These are phyloP conservation scores for Annulohypoxylon nitens DNA, from an alignment of 495 filamentous ascomycete genomes.

Conservation along the genomic window DNA sequence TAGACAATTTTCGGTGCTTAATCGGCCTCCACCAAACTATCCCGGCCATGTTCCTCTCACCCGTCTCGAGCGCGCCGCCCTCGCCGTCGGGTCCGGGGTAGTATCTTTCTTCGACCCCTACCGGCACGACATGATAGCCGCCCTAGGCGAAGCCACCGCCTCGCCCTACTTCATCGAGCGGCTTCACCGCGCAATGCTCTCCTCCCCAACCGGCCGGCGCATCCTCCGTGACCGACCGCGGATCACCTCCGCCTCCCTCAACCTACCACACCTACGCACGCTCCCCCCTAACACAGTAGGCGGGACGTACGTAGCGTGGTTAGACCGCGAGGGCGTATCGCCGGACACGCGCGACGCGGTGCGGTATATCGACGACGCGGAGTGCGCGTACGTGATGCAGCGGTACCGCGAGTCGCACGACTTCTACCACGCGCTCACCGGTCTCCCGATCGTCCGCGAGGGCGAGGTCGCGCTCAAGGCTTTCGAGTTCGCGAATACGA, in stretches of 20 bases:
- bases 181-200: conserved; percentile 91
- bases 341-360: conserved; percentile 88
- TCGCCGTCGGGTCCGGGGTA: conserved; percentile 87
- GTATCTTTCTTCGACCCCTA: conserved; percentile 82
- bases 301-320: conserved; percentile 85
- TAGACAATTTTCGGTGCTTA: conserved; percentile 76
- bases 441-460: conserved; percentile 90
- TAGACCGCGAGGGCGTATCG: conserved; percentile 91
- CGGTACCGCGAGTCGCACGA: conserved; percentile 97
- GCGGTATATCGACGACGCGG: conserved; percentile 90
- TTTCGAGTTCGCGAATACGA: conserved; percentile 94
- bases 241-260: conserved; percentile 83
- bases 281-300: conserved; percentile 84
- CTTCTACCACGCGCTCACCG: conserved; percentile 97
- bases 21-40: conserved; percentile 87
- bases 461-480: conserved; percentile 96
- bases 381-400: conserved; percentile 99
- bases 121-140: conserved; percentile 90
- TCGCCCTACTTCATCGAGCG: conserved; percentile 96
- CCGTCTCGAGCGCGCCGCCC: conserved; percentile 75
- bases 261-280: conserved; percentile 75
- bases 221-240: conserved; percentile 92
- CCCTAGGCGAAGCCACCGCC: conserved; percentile 92
- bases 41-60: conserved; percentile 93
- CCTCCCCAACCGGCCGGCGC: conserved; percentile 83